Base-by-base conservation (phyloP, 257 asterid genomes). In the Solanum rostratum region DNA sequence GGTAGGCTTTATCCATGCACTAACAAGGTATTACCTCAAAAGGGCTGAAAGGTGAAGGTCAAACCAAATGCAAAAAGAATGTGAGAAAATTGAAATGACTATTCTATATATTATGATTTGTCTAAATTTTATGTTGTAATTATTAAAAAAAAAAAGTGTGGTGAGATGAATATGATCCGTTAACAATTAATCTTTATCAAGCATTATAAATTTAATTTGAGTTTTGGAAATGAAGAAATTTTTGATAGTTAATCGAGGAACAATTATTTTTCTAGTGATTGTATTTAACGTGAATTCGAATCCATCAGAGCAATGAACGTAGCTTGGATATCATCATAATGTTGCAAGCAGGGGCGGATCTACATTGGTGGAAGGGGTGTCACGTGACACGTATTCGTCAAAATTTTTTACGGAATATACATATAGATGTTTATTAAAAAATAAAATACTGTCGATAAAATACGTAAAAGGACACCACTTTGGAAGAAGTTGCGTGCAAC, bases 21-120 rank as follows among this genome's bases (percentile, higher is more conserved):
- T 29, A 87, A 30, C 85, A 80, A 81, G 55, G 41, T 71, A 87
- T 70, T 52, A 84, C 98, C 91, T 92, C 87, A 92, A 94, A 94
- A 94, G 97, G 92, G 95, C 87, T 90, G 98, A 94, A 94, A 94
- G 97, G 80, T 86, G 85, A 85, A 91, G 92, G 92, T 91, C 94
- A 90, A 93, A 89, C 81, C 88, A 79, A 89, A 91, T 71, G 89
- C 85, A 79, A 88, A 80, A 85, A 52, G 82, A 84, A 60, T 82
- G 89, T 54, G 62, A 69, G 62, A 30, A n/a, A 37, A 57, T 30
- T n/a, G 89, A 84, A 41, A 84, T 84, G 83, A 57, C 86, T 59
- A 5, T 39, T 79, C 79, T 81, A 76, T 15, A 3, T 76, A 54
- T 57, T 82, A 86, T 76, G 84, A 86, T 88, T 43, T n/a, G n/a